Conservation (phyloP, 2,329 filamentous ascomycete species). For the Tolypocladium capitatum region DNA sequence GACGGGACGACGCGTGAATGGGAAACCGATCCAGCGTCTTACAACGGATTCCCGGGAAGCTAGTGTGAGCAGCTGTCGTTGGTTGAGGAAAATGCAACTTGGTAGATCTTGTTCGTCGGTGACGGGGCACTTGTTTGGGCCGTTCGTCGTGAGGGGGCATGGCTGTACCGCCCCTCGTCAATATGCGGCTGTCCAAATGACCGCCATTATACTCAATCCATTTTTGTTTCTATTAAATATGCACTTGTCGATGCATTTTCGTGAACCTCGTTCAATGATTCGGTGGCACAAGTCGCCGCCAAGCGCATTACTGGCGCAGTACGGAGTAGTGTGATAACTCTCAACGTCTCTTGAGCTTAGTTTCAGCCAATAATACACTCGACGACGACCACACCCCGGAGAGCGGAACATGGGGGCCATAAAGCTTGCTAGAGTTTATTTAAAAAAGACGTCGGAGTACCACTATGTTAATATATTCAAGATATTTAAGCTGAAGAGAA, state of each 20-base stretch:
- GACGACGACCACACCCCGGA: too few species aligned
- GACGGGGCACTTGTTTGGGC: background rate
- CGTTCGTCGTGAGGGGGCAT: background rate
- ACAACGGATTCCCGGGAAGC: background rate
- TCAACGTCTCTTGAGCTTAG: too few species aligned
- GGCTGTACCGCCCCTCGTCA: background rate
- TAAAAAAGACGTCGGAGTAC: too few species aligned
- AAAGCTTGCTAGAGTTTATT: too few species aligned
- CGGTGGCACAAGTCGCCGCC: background rate
- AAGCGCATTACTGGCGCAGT: too few species aligned
- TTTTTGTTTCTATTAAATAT: background rate
- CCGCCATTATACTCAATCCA: background rate
- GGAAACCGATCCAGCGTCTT: background rate
- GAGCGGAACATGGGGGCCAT: too few species aligned
- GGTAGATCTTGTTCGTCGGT: background rate
- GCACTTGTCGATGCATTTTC: background rate
- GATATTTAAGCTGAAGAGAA: too few species aligned
- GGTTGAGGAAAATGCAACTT: background rate
- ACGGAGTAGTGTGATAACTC: too few species aligned
- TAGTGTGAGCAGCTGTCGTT: background rate
- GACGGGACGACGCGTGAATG: too few species aligned
- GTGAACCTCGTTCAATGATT: background rate
- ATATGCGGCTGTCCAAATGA: background rate
- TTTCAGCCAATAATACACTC: too few species aligned
- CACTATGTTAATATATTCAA: too few species aligned